Evolutionary conservation across 148 eudicot genomes (phyloP).

Genomic region (Linanthus parryae): DNA sequence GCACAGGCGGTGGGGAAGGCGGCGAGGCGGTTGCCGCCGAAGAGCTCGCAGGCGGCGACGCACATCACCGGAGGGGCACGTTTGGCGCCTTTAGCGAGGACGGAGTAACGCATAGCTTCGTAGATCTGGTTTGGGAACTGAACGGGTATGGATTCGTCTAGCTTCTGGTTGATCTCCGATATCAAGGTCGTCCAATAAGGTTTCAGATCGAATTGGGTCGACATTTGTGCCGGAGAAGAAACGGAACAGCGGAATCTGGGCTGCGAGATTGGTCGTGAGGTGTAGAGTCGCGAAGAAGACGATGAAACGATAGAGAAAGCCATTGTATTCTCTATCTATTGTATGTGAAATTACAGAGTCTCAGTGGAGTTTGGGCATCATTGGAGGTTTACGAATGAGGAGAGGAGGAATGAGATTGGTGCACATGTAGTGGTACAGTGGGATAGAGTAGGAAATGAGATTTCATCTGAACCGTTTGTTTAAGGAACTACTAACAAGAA

Average conservation of each 20-base stretch:
- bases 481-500: too few species aligned
- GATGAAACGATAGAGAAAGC: constrained; percentile 23
- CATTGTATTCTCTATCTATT: too few species aligned
- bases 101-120: constrained; percentile 85
- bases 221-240: constrained; percentile 5
- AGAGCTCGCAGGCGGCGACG: constrained; percentile 84
- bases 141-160: constrained; percentile 71
- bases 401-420: too few species aligned
- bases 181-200: constrained; percentile 65
- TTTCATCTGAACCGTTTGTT: too few species aligned
- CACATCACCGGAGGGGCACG: constrained; percentile 93
- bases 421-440: too few species aligned
- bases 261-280: constrained; percentile 10
- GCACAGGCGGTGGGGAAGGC: constrained; percentile 98
- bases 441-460: too few species aligned
- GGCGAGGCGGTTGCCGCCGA: constrained; percentile 69
- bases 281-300: constrained; percentile 23
- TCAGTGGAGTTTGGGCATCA: too few species aligned
- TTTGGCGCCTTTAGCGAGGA: constrained; percentile 72
- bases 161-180: constrained; percentile 59
- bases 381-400: too few species aligned
- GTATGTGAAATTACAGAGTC: too few species aligned
- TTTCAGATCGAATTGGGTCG: constrained; percentile 53
- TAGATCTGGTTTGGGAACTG: constrained; percentile 71
- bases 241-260: constrained; percentile 19